These are phyloP conservation scores for Proliferodiscus dingleyae DNA, from an alignment of 2,329 filamentous ascomycete species.

Conservation along the genomic window DNA sequence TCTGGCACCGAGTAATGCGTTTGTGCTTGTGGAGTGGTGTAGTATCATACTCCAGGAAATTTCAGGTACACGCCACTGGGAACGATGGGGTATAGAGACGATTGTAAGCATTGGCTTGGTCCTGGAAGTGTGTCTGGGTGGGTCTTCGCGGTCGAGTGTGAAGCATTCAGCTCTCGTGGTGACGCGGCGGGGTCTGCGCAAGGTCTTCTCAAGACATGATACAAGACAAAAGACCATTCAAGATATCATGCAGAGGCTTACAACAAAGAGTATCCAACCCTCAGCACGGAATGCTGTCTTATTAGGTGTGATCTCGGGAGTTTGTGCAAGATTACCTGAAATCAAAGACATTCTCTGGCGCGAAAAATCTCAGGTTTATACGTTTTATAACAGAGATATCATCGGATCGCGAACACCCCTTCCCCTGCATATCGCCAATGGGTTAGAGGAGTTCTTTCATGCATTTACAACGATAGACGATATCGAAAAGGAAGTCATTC, in stretches of 20 bases:
- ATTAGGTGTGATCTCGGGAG: slow-evolving; percentile 82
- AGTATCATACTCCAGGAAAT: slow-evolving; percentile 71
- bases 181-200: slow-evolving; percentile 74
- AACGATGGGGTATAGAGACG: slow-evolving; percentile 59
- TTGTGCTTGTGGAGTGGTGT: slow-evolving; percentile 89
- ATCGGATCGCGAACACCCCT: slow-evolving; percentile 71
- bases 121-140: slow-evolving; percentile 71
- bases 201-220: slow-evolving; percentile 57
- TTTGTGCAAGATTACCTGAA: slow-evolving; percentile 66
- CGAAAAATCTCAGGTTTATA: slow-evolving; percentile 67
- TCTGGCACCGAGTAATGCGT: slow-evolving; percentile 75
- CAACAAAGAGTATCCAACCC: slow-evolving; percentile 60
- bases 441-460: slow-evolving; percentile 76
- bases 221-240: slow-evolving; percentile 21
- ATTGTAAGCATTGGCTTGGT: slow-evolving; percentile 65
- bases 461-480: slow-evolving; percentile 71
- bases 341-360: slow-evolving; percentile 58
- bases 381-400: slow-evolving; percentile 82
- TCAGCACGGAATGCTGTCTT: slow-evolving; percentile 68
- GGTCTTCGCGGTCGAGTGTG: slow-evolving; percentile 58
- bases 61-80: slow-evolving; percentile 57
- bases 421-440: slow-evolving; percentile 65
- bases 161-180: slow-evolving; percentile 70
- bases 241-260: slow-evolving; percentile 60
- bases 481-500: slow-evolving; percentile 68